Evolutionary conservation across 1,139 yeast genomes (phyloP).

Genomic region (Yamadazyma triangularis): DNA sequence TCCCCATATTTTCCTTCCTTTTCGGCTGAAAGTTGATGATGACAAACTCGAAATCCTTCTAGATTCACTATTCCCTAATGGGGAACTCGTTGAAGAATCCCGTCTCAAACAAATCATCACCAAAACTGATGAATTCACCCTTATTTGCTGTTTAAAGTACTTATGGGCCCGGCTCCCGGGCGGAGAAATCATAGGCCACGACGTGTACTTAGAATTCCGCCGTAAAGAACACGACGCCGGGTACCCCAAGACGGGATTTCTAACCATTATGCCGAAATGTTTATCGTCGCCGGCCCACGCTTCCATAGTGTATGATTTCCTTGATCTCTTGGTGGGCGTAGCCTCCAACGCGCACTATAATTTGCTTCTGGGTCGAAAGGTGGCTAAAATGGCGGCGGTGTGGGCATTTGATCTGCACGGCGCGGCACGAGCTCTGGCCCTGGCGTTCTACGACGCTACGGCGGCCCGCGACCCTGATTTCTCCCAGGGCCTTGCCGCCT

Average conservation of each 20-base stretch:
- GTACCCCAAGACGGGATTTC: slow-evolving; percentile 67
- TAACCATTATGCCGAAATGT: slow-evolving; percentile 80
- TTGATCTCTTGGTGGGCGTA: slow-evolving; percentile 74
- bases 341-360: slow-evolving; percentile 81
- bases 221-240: slow-evolving; percentile 60
- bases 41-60: slow-evolving; percentile 50
- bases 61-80: slow-evolving; percentile 49
- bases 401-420: slow-evolving; percentile 73
- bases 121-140: slow-evolving; percentile 58
- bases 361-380: slow-evolving; percentile 73
- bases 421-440: slow-evolving; percentile 13
- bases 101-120: slow-evolving; percentile 33
- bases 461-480: slow-evolving; percentile 40
- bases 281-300: slow-evolving; percentile 84
- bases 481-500: slow-evolving; percentile 66
- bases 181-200: slow-evolving; percentile 83
- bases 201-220: slow-evolving; percentile 67
- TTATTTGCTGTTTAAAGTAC: slow-evolving; percentile 71
- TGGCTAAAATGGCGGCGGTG: slow-evolving; percentile 76
- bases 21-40: slow-evolving; percentile 62
- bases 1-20: slow-evolving; percentile 65
- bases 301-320: slow-evolving; percentile 80
- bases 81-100: slow-evolving; percentile 34
- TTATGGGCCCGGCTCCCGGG: slow-evolving; percentile 84
- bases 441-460: slow-evolving; percentile 43